Evolutionary conservation across 177 flowering plant genomes (phyloP).

Genomic region (Tripterygium wilfordii): DNA sequence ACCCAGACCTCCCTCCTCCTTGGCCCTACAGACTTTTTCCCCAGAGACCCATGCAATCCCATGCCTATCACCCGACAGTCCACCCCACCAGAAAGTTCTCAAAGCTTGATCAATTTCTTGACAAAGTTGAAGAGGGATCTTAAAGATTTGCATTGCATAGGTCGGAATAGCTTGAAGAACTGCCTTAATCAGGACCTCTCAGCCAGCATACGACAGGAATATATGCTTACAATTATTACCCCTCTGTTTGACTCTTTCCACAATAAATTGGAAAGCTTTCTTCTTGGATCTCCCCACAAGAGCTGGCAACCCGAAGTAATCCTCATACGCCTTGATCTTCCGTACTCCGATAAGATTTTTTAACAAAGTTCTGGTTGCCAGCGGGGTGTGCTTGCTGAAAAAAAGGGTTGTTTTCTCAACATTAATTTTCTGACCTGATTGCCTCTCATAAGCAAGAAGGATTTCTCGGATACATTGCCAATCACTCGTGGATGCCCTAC

Average conservation of each 20-base stretch:
- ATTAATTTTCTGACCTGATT: not conserved
- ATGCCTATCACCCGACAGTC: no score
- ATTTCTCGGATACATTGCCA: not conserved
- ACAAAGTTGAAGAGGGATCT: not conserved
- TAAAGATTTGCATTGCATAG: not conserved
- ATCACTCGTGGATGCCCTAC: not conserved
- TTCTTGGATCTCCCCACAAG: not conserved
- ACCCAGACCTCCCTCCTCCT: no score
- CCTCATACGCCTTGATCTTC: not conserved
- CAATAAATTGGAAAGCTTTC: not conserved
- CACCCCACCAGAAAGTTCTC: no score
- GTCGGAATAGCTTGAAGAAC: not conserved
- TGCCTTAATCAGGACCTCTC: not conserved
- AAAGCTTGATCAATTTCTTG: no score
- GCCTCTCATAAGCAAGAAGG: not conserved
- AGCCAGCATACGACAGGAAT: not conserved
- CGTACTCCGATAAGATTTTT: not conserved
- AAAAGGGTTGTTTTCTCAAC: not conserved
- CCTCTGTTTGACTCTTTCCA: not conserved
- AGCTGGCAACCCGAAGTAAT: not conserved
- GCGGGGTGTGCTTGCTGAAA: no score
- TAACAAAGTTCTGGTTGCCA: no score
- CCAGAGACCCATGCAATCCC: no score
- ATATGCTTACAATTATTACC: not conserved
- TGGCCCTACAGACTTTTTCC: no score